Conservation (phyloP, 2,329 filamentous ascomycete species). For the Verticillium longisporum region DNA sequence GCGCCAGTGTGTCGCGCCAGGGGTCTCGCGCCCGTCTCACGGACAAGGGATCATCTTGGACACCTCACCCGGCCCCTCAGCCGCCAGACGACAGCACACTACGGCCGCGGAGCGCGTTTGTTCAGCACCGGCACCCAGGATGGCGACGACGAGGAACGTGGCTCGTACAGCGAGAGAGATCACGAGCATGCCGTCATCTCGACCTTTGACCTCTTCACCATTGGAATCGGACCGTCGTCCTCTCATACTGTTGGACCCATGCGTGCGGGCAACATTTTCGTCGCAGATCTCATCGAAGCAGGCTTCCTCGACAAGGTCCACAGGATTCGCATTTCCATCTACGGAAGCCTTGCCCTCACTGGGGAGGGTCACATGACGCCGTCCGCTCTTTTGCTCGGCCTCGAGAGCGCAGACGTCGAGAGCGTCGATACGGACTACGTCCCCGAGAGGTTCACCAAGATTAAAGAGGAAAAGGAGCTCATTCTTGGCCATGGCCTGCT, state of each 20-base stretch:
- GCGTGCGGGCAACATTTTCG: conserved; percentile 45
- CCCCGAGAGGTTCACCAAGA: conserved; percentile 35
- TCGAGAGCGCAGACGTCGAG: conserved; percentile 42
- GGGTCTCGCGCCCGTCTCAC: not conserved
- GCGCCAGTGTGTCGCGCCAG: not conserved
- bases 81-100: not conserved
- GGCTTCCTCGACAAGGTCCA: conserved; percentile 35
- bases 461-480: conserved; percentile 37
- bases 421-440: conserved; percentile 42
- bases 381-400: conserved; percentile 39
- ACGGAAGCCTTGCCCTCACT: conserved; percentile 42
- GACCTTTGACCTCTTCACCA: conserved; percentile 44
- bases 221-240: conserved; percentile 44
- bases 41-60: not conserved
- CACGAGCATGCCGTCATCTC: conserved; percentile 46
- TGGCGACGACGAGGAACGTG: conserved; percentile 23
- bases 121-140: conserved; percentile 9
- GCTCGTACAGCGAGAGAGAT: conserved; percentile 40
- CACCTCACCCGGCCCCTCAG: not conserved
- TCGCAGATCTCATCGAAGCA: conserved; percentile 38
- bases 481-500: conserved; percentile 33
- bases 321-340: conserved; percentile 40
- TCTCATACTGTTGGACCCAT: conserved; percentile 46
- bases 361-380: conserved; percentile 47
- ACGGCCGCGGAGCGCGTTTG: not conserved